Evolutionary conservation across 805 yeast species (phyloP), one percentile per base, ranked within the genome.

Genomic region (Yamadazyma ubonensis): DNA sequence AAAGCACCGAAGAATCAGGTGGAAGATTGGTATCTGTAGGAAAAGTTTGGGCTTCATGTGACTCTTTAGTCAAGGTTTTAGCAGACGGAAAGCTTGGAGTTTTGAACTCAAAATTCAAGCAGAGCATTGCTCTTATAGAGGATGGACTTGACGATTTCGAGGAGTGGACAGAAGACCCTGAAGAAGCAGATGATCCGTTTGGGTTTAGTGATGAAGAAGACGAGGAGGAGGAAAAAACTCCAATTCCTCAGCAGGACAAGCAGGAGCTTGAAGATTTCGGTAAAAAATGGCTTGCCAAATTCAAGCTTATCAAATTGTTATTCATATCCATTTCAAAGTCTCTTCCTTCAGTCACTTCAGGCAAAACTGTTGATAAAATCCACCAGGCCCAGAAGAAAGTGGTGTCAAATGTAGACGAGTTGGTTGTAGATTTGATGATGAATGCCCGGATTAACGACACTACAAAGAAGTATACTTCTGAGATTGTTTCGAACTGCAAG

Each of bases 151-250:
- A 71, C 7, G 95, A 86, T 51, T 71, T 83, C 36, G 77, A 68
- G 15, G 86, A 78, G 42, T 86, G 91, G 86, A 53, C 81, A 2
- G 77, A 78, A 42, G 71, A 81, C 45, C 91, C 90, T 0, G 63
- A 63, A 10, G 63, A 61, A 6, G 67, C 55, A 30, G 89, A 65
- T 7, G 79, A 78, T 58, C 81, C 80, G 1, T 79, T 77, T 52
- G 82, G 78, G 2, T 50, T 70, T 22, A 52, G 58, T 42, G 73
- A 59, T 23, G 65, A 58, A 3, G 67, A 59, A 4, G 48, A 36
- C 2, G 50, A 43, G 2, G 39, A 37, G 4, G 58, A 45, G 6
- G 53, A 46, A 4, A 12, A 33, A 5, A 51, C 54, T n/a, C 52
- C 51, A 18, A 29, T 41, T 12, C 7, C 22, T 9, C 20, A 45